Conservation (phyloP, 2,329 filamentous ascomycete species). For the Ceratocystis harringtonii region DNA sequence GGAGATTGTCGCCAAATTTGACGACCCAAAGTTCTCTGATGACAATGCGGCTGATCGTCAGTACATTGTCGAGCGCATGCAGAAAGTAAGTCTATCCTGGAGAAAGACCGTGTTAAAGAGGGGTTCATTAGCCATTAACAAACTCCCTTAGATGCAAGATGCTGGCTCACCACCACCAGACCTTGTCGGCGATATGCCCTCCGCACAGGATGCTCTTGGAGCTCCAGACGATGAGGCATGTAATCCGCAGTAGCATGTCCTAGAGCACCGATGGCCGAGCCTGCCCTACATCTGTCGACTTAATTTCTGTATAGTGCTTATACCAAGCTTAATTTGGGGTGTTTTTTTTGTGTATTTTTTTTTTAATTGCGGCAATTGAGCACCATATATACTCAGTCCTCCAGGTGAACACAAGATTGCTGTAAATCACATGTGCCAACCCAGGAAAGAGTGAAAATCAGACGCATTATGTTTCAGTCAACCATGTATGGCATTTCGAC, state of each 20-base stretch:
- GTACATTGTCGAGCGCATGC: constrained; percentile 95
- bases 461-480: not conserved
- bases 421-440: not conserved
- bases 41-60: constrained; percentile 67
- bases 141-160: constrained; percentile 68
- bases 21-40: constrained; percentile 67
- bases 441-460: not conserved
- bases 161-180: constrained; percentile 81
- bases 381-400: not conserved
- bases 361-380: not conserved
- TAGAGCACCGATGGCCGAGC: not conserved
- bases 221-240: constrained; percentile 44
- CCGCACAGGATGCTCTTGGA: constrained; percentile 57
- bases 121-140: not conserved
- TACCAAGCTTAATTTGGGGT: not conserved
- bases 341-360: not conserved
- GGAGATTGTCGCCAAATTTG: constrained; percentile 82
- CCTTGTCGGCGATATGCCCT: constrained; percentile 77
- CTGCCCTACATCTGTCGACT: not conserved
- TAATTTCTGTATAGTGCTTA: not conserved
- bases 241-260: constrained; percentile 39
- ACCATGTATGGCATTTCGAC: not conserved
- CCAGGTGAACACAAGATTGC: not conserved
- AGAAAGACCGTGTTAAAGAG: not conserved
- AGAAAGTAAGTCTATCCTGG: constrained; percentile 51